phyloP scores from a whole-genome alignment of 352 stramenopile species.

The Phytophthora pluvialis region DNA sequence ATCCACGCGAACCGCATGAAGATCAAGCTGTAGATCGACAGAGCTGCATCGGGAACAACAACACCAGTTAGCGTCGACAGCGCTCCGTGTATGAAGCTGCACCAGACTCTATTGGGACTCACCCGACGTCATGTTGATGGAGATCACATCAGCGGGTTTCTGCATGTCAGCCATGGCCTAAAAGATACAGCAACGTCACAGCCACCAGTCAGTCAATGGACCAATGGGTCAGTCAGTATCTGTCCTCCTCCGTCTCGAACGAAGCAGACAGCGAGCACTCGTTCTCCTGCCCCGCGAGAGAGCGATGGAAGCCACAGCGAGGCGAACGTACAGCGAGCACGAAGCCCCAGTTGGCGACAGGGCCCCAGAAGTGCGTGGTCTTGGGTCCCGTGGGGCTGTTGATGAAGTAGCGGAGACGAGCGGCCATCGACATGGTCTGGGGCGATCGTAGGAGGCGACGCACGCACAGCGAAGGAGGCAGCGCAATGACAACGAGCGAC shows the following conservation, averaged over 20 bases:
- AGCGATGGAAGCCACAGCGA: not conserved
- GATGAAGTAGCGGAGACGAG: slow-evolving; percentile 66
- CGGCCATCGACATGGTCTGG: slow-evolving; percentile 41
- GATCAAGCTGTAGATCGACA: slow-evolving; percentile 87
- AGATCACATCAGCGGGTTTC: slow-evolving; percentile 86
- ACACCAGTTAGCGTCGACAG: slow-evolving; percentile 7
- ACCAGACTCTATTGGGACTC: slow-evolving; percentile 7
- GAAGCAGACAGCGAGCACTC: not conserved
- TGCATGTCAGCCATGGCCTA: slow-evolving; percentile 85
- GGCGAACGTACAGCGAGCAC: slow-evolving; percentile 68
- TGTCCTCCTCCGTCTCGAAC: too few species aligned
- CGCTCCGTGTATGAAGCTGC: slow-evolving; percentile 3
- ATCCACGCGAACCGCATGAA: slow-evolving; percentile 92
- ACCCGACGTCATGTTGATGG: slow-evolving; percentile 89
- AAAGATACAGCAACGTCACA: slow-evolving; percentile 10
- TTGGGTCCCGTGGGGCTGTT: slow-evolving; percentile 86
- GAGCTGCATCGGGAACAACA: slow-evolving; percentile 38
- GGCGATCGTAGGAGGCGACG: not conserved
- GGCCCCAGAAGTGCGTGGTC: slow-evolving; percentile 91
- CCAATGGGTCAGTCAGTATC: too few species aligned
- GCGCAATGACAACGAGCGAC: slow-evolving; percentile 2
- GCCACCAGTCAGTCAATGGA: slow-evolving; percentile 6
- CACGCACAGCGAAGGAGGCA: not conserved
- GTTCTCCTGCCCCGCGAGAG: too few species aligned
- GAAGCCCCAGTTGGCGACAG: slow-evolving; percentile 90